Percentiles rank a stretch among this genome's conserved stretches.
Conservation (phyloP, 2,329 filamentous ascomycete genomes). For the Fusarium marasasianum region DNA sequence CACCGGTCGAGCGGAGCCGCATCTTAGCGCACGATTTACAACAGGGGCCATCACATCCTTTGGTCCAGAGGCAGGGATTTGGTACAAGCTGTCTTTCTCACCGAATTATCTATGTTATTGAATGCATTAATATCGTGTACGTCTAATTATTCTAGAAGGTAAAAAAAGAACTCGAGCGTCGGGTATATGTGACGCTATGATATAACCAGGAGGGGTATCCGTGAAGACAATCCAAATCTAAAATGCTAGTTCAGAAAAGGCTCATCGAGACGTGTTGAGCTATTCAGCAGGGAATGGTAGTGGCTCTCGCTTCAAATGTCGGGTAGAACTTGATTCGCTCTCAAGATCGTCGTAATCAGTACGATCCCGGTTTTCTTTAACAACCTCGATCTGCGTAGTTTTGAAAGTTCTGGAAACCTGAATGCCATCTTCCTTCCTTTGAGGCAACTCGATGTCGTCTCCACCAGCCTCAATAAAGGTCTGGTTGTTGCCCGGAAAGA, state of each 20-base stretch:
- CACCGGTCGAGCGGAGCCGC: constrained; percentile 27
- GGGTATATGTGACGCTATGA: background rate
- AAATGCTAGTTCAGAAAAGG: background rate
- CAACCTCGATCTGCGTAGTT: constrained; percentile 32
- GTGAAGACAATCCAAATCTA: background rate
- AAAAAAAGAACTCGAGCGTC: background rate
- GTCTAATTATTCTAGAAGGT: background rate
- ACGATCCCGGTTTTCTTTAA: constrained; percentile 22
- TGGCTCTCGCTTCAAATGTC: constrained; percentile 35
- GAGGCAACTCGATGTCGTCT: constrained; percentile 34
- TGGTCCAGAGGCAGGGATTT: background rate
- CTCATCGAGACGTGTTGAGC: background rate
- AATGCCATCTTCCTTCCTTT: constrained; percentile 24
- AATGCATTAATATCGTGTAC: background rate
- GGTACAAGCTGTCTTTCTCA: background rate
- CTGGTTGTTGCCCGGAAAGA: constrained; percentile 36
- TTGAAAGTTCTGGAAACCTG: constrained; percentile 42
- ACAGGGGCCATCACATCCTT: background rate
- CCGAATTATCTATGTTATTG: background rate
- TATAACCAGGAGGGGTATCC: background rate
- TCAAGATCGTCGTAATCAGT: constrained; percentile 38
- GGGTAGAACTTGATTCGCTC: constrained; percentile 42
- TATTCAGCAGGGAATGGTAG: constrained; percentile 24
- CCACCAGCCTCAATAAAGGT: constrained; percentile 35
- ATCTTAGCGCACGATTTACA: background rate